These are phyloP conservation scores for Malbranchea zuffiana DNA, from an alignment of 2,329 filamentous ascomycete genomes.

Conservation along the genomic window DNA sequence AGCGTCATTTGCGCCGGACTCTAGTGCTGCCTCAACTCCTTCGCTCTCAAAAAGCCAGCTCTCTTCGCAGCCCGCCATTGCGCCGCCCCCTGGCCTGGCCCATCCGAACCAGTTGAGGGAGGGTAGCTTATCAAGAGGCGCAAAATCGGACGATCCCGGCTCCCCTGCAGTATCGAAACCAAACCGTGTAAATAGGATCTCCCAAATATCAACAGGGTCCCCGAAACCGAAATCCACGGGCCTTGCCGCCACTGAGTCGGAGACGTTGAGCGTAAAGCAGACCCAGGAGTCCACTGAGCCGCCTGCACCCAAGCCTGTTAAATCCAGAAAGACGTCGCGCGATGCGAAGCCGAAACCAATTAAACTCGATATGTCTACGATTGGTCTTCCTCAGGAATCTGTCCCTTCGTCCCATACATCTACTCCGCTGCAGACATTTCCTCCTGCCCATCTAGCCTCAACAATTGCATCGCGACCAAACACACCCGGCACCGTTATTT, in stretches of 20 bases:
- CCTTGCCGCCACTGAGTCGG: conserved; percentile 16
- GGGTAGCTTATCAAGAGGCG: conserved; percentile 16
- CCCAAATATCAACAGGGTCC: conserved; percentile 33
- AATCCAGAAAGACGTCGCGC: not conserved
- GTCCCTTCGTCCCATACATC: conserved; percentile 3
- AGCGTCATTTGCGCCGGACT: conserved; percentile 25
- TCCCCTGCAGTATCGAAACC: conserved; percentile 17
- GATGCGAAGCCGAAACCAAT: conserved; percentile 25
- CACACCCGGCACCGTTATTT: conserved; percentile 33
- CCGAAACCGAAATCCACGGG: conserved; percentile 26
- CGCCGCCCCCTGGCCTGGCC: conserved; percentile 21
- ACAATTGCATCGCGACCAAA: conserved; percentile 40
- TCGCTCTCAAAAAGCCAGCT: conserved; percentile 6
- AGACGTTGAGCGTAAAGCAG: too few relatives aligned
- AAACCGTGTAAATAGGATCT: conserved; percentile 22
- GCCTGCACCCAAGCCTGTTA: not conserved
- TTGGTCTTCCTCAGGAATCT: conserved; percentile 10
- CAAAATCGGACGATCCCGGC: conserved; percentile 19
- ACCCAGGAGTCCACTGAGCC: not conserved
- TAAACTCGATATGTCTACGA: conserved; percentile 25
- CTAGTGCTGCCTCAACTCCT: conserved; percentile 15
- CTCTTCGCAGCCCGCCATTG: conserved; percentile 2
- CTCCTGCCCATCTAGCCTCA: conserved; percentile 13
- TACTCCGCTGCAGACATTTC: conserved; percentile 5
- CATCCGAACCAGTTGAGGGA: conserved; percentile 22